Evolutionary conservation across 2,329 filamentous ascomycete genomes (phyloP), one percentile per base, ranked within the genome.

Genomic region (Rachicladosporium sp.): DNA sequence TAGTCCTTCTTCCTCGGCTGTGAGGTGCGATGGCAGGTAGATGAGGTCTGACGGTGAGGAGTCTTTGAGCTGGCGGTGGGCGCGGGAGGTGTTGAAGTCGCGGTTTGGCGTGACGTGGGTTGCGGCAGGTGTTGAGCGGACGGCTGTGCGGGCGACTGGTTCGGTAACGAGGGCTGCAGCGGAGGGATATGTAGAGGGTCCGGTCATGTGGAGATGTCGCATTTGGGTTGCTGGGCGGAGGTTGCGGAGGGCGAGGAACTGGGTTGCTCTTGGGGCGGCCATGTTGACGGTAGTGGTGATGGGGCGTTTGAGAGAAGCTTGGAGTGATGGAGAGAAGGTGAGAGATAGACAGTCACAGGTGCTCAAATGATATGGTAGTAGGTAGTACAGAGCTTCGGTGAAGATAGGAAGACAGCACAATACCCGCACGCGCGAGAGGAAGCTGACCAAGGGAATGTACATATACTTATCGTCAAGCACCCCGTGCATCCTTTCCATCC

Each of bases 31-130:
- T 29, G 76, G 76, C 48, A 79, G 64, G 61, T 70, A 78, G 50
- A 69, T 69, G 52, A 79, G 78, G 62, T 80, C 76, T 43, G 80
- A 73, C 32, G 74, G 75, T 31, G 73, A 76, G 43, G 59, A 62
- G 60, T 79, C 75, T 39, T 70, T 67, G 46, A 71, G 65, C 21
- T 71, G 60, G 55, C 77, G 76, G 38, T 68, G 60, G 44, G 66
- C 58, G 44, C 71, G 71, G 46, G 69, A 74, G 44, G 74, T 77
- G 62, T 79, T 79, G 68, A 80, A 78, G 53, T 71, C 66, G 41
- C 74, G 70, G 58, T 60, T 48, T 38, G 57, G 47, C 42, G 50
- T 54, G 38, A 55, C 48, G 65, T 50, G 69, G 70, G 47, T 65
- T 63, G 40, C 73, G 63, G 41, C 69, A 69, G 44, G 69, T 62